These are phyloP conservation scores for Scalesia atractyloides DNA, from an alignment of 129 eudicot genomes.

Conservation along the genomic window DNA sequence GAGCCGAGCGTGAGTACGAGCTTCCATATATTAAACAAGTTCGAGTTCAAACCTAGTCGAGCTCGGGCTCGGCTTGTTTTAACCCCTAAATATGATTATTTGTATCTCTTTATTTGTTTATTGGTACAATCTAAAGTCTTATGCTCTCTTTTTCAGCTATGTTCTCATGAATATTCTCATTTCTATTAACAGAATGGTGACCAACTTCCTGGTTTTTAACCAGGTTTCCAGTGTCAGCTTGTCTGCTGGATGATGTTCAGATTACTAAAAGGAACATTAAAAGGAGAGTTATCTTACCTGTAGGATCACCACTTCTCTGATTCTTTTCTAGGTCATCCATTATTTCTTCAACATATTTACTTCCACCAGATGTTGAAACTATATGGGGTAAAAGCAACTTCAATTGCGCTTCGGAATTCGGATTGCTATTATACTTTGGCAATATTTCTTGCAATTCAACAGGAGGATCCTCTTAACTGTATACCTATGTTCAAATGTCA, in stretches of 20 bases:
- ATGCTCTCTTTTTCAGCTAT: too few relatives aligned
- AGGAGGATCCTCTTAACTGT: conserved; percentile 74
- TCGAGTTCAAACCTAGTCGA: too few relatives aligned
- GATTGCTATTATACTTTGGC: conserved; percentile 56
- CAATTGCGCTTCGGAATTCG: conserved; percentile 65
- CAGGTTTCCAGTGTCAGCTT: too few relatives aligned
- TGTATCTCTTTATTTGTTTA: too few relatives aligned
- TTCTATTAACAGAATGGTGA: too few relatives aligned
- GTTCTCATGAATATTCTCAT: too few relatives aligned
- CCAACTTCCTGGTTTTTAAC: too few relatives aligned
- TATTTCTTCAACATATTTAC: conserved; percentile 59
- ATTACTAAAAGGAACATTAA: background rate
- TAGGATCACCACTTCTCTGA: conserved; percentile 56
- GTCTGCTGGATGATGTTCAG: background rate
- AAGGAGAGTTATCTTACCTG: conserved; percentile 44
- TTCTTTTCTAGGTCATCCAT: conserved; percentile 62
- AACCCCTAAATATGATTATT: too few relatives aligned
- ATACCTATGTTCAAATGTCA: background rate
- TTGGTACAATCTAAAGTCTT: too few relatives aligned
- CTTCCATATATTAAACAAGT: too few relatives aligned
- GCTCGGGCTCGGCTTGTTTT: too few relatives aligned
- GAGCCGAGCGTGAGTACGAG: too few relatives aligned
- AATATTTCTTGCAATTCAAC: conserved; percentile 53
- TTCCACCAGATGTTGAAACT: conserved; percentile 63
- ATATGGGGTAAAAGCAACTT: conserved; percentile 77